These are phyloP conservation scores for Auricularia sp. DNA, from an alignment of 768 basidiomycete genomes.

Conservation along the genomic window DNA sequence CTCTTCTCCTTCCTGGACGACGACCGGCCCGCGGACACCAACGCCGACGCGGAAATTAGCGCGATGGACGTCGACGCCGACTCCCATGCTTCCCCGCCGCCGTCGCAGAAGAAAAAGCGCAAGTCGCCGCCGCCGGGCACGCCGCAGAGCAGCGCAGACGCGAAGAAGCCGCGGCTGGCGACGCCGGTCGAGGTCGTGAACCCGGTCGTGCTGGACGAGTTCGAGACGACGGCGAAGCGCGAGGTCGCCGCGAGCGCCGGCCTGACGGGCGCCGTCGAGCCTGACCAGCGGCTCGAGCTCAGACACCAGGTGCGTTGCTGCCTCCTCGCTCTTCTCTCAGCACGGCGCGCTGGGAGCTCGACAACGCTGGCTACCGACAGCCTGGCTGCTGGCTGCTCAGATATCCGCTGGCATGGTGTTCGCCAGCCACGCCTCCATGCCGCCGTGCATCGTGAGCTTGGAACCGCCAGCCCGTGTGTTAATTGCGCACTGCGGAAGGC, in stretches of 20 bases:
- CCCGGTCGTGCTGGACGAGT: constrained; percentile 83
- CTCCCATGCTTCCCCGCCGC: constrained; percentile 14
- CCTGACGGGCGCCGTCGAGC: constrained; percentile 61
- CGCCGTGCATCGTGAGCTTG: too few species aligned
- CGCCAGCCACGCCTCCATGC: rapidly evolving
- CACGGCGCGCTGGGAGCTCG: too few species aligned
- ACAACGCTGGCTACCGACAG: too few species aligned
- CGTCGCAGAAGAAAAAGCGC: constrained; percentile 36
- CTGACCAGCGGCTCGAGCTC: constrained; percentile 62
- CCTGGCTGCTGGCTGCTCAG: too few species aligned
- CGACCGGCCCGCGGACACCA: constrained; percentile 15
- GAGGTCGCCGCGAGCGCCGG: constrained; percentile 87
- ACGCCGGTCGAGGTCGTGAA: constrained; percentile 34
- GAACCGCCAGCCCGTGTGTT: too few species aligned
- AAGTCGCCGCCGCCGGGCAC: constrained; percentile 13
- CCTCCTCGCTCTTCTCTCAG: neutral
- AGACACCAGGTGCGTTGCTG: constrained; percentile 57
- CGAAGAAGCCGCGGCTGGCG: constrained; percentile 52
- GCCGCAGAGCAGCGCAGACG: constrained; percentile 11
- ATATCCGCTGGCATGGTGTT: too few species aligned
- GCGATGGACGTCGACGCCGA: constrained; percentile 23
- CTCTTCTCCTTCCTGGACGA: constrained; percentile 64
- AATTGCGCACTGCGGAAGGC: too few species aligned
- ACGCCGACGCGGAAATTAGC: constrained; percentile 25
- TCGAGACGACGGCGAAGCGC: constrained; percentile 87